These are phyloP conservation scores for Linum usitatissimum DNA, from an alignment of 345 rosid genomes.

Conservation along the genomic window DNA sequence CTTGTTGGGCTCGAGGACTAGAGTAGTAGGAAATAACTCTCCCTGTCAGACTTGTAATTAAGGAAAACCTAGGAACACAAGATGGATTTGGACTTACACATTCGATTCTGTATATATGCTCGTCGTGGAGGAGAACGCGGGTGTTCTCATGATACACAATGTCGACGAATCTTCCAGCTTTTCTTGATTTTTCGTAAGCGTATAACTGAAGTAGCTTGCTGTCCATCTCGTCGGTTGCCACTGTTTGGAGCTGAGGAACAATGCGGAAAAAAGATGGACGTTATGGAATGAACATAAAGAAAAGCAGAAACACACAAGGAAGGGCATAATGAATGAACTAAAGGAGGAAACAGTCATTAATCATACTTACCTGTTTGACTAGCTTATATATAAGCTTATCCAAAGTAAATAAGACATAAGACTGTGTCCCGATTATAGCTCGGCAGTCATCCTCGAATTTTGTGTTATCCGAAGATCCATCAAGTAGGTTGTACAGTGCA, in stretches of 20 bases:
- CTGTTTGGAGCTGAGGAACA: conserved; percentile 63
- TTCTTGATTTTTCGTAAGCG: conserved; percentile 73
- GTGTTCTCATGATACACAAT: conserved; percentile 72
- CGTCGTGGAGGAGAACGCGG: conserved; percentile 77
- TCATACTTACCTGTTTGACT: conserved; percentile 62
- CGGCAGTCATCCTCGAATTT: conserved; percentile 98
- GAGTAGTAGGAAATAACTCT: background rate
- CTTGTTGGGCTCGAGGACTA: conserved; percentile 46
- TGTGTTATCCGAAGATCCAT: conserved; percentile 85
- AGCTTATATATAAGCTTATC: conserved; percentile 87
- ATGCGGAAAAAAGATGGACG: conserved; percentile 2
- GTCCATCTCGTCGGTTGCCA: conserved; percentile 82
- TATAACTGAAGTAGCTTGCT: conserved; percentile 77
- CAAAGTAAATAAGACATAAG: conserved; percentile 84
- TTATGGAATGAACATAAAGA: background rate
- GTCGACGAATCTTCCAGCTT: conserved; percentile 53
- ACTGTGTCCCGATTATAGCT: conserved; percentile 90
- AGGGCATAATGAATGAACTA: background rate
- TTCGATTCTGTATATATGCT: conserved; percentile 81
- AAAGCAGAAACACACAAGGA: background rate
- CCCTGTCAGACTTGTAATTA: background rate
- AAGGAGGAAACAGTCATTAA: conserved; percentile 5
- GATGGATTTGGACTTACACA: conserved; percentile 45
- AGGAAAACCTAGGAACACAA: background rate
- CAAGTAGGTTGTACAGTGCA: conserved; percentile 84